A percentile compares a stretch with the other conserved stretches of the same genome.
phyloP scores from a whole-genome alignment of 495 filamentous ascomycete genomes.

The Annulohypoxylon maeteangense region DNA sequence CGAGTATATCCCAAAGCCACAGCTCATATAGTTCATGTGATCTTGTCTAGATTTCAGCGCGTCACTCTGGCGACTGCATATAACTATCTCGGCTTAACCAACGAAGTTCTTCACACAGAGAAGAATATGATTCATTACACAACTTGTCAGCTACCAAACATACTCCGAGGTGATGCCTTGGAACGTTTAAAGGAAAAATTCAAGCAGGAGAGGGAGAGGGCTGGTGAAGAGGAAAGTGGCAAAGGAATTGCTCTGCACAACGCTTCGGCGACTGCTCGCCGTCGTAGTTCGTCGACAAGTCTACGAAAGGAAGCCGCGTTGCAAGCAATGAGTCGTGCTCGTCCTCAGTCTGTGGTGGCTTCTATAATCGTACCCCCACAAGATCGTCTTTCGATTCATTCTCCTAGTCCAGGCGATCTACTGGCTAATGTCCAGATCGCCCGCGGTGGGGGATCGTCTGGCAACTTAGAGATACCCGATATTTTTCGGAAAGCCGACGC shows the following conservation, averaged over 20 bases:
- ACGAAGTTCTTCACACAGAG: slow-evolving; percentile 90
- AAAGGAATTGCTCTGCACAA: slow-evolving; percentile 98
- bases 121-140: slow-evolving; percentile 92
- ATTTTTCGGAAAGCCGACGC: slow-evolving; percentile 36
- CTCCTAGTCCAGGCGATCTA: slow-evolving; percentile 79
- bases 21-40: slow-evolving; percentile 97
- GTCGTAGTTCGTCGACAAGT: slow-evolving; percentile 76
- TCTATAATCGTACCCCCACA: slow-evolving; percentile 46
- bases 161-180: slow-evolving; percentile 84
- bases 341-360: slow-evolving; percentile 47
- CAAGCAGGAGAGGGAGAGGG: slow-evolving; percentile 81
- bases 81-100: slow-evolving; percentile 89
- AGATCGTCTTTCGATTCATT: slow-evolving; percentile 50
- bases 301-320: slow-evolving; percentile 85
- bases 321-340: slow-evolving; percentile 66
- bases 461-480: slow-evolving; percentile 47
- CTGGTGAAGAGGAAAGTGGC: slow-evolving; percentile 82
- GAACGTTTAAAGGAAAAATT: slow-evolving; percentile 95
- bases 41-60: slow-evolving; percentile 90
- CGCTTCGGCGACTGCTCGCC: slow-evolving; percentile 63
- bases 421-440: slow-evolving; percentile 81
- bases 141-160: slow-evolving; percentile 89
- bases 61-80: slow-evolving; percentile 95
- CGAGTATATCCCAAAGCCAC: slow-evolving; percentile 94
- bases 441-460: slow-evolving; percentile 60